Conservation (phyloP, 352 stramenopile species). For the Globisporangium carolinianum region DNA sequence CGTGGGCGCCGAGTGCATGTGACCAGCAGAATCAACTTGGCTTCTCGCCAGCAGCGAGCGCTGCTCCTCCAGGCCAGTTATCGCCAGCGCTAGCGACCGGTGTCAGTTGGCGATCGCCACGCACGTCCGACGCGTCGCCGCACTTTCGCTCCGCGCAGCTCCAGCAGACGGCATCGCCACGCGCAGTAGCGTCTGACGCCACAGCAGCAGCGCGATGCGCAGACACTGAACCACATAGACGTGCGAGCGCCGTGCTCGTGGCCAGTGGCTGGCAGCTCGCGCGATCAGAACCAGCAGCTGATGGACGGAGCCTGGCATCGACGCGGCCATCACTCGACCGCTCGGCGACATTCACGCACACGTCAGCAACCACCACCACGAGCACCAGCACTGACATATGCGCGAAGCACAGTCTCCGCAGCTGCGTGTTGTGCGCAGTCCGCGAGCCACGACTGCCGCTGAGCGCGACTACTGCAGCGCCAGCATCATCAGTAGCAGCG, state of each 20-base stretch:
- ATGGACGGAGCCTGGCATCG: neutral
- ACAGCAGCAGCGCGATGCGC: no score
- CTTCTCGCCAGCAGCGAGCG: no score
- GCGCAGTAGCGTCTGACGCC: no score
- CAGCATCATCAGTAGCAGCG: no score
- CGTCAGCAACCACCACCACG: neutral
- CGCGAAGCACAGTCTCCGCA: constrained; percentile 49
- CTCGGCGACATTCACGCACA: no score
- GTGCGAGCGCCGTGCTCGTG: neutral
- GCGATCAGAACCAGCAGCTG: neutral
- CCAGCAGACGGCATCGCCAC: neutral
- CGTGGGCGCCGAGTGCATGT: no score
- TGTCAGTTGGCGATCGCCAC: no score
- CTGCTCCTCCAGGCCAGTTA: no score
- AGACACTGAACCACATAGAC: neutral
- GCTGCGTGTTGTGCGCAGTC: constrained; percentile 55
- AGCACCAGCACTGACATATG: constrained; percentile 12
- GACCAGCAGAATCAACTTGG: no score
- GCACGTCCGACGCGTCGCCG: no score
- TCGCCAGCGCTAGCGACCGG: no score
- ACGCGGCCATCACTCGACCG: neutral
- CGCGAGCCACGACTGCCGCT: constrained; percentile 9
- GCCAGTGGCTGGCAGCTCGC: neutral
- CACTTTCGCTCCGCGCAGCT: neutral
- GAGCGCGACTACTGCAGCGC: no score